Evolutionary conservation across 1,284 basidiomycete species (phyloP).

Genomic region (Pseudozyma thailandica): DNA sequence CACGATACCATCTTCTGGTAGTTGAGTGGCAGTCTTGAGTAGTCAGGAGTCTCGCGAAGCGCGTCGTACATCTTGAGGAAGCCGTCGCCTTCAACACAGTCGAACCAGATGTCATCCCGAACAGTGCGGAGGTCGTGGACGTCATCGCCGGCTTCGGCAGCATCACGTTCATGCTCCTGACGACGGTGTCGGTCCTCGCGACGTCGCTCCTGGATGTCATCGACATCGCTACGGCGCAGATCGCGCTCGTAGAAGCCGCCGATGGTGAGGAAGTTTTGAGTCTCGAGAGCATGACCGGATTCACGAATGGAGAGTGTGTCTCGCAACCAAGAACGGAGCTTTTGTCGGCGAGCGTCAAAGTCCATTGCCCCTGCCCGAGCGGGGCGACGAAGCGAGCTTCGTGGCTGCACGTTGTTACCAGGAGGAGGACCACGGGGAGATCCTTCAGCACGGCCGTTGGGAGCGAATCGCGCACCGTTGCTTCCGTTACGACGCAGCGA

Average conservation of each 20-base stretch:
- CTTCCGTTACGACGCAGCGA: constrained; percentile 31
- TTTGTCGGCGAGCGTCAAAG: constrained; percentile 59
- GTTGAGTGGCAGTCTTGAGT: constrained; percentile 51
- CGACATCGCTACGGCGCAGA: constrained; percentile 44
- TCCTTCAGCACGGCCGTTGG: background rate
- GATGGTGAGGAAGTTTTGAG: constrained; percentile 59
- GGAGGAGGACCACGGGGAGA: constrained; percentile 7
- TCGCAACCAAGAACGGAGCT: constrained; percentile 63
- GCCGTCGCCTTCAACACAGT: constrained; percentile 63
- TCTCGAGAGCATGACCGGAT: constrained; percentile 56
- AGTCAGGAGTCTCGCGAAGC: constrained; percentile 51
- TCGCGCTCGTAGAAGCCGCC: constrained; percentile 56
- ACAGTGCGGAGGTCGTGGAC: constrained; percentile 61
- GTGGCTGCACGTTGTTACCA: constrained; percentile 6
- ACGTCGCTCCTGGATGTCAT: constrained; percentile 57
- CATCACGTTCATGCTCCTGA: constrained; percentile 56
- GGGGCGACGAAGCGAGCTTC: constrained; percentile 25
- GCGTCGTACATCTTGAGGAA: constrained; percentile 62
- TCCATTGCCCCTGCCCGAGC: constrained; percentile 38
- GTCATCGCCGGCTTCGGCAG: constrained; percentile 58
- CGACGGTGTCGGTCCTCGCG: constrained; percentile 57
- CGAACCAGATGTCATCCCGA: constrained; percentile 59
- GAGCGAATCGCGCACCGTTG: constrained; percentile 2
- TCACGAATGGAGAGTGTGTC: constrained; percentile 64
- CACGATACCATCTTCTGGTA: constrained; percentile 64